Conservation (phyloP, 768 basidiomycete species). For the Xerocomellus intermedius region DNA sequence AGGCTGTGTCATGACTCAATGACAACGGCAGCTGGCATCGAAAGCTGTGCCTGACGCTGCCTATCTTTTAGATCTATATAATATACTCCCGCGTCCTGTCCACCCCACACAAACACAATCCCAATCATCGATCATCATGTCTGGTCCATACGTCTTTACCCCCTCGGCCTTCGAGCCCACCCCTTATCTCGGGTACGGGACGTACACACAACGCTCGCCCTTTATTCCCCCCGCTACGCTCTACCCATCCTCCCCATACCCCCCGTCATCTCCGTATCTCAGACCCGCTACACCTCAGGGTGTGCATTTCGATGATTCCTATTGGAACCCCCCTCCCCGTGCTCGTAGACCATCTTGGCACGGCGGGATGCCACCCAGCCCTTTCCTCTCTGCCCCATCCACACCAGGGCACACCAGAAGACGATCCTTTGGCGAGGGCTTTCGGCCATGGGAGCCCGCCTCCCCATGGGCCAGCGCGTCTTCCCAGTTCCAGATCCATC, state of each 20-base stretch:
- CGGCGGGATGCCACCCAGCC: conserved; percentile 27
- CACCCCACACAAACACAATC: not conserved
- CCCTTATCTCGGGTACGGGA: conserved; percentile 34
- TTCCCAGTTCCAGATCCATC: conserved; percentile 29
- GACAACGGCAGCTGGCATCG: not conserved
- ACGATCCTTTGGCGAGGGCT: conserved; percentile 30
- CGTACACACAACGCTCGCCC: conserved; percentile 38
- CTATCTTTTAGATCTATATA: conserved; percentile 22
- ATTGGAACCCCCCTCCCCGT: conserved; percentile 28
- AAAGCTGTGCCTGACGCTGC: conserved; percentile 14
- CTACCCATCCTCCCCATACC: conserved; percentile 38
- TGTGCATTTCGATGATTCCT: conserved; percentile 21
- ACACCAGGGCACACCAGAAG: conserved; percentile 17
- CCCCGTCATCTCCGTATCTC: conserved; percentile 28
- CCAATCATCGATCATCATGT: conserved; percentile 30
- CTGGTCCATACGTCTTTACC: conserved; percentile 43
- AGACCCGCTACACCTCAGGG: conserved; percentile 30
- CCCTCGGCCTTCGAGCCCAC: conserved; percentile 37
- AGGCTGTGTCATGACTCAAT: conserved; percentile 13
- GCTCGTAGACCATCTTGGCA: conserved; percentile 47
- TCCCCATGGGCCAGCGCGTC: conserved; percentile 25
- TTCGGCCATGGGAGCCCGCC: conserved; percentile 20
- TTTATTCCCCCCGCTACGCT: conserved; percentile 43
- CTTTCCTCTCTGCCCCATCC: conserved; percentile 20
- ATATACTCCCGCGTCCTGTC: not conserved